Evolutionary conservation across 495 filamentous ascomycete genomes (phyloP), one percentile per base, ranked within the genome.

Genomic region (Melanomma pulvis-pyrius): DNA sequence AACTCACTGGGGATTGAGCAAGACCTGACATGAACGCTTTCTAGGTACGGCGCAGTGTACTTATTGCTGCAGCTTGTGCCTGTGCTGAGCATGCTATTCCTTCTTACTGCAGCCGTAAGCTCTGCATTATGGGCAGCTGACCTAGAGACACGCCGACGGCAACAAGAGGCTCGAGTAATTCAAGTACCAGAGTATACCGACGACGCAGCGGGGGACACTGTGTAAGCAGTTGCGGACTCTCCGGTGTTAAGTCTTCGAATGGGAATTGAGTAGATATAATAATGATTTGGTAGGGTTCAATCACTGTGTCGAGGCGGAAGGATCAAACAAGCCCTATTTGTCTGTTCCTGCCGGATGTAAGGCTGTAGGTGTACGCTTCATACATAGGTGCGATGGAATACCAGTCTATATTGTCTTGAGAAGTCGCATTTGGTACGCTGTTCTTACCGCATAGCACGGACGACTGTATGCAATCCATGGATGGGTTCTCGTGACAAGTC

Each of bases 81-180:
- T 12, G 79, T 83, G 2, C 74, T 88, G 48, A 86, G 83, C 49
- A 89, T 90, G 86, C 73, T 88, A 25, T 90, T 90, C 68, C 76
- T 90, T 29, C 77, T 90, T 71, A 87, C 87, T 19, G 87, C 85
- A 25, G 85, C 87, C 22, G 81, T 82, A 56, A 86, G 87, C 12
- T 82, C 83, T 61, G 86, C 86, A 5, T 73, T 90, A 41, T 89
- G 86, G 87, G 84, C 80, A 13, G 82, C 81, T 12, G 80, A 82
- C 47, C 73, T 89, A 5, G 86, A 89, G 72, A 77, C 78, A 28
- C 64, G 77, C 61, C 25, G 54, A 26, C 63, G 56, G 50, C 36
- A 39, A 22, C 41, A 60, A 29, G 62, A 59, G 29, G 67, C 59
- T 26, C 34, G 46, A 2, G 34, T 17, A 12, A 29, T 62, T 12